Evolutionary conservation across 768 basidiomycete species (phyloP), one percentile per base, ranked within the genome.

Genomic region (Candolleomyces eurysporus): DNA sequence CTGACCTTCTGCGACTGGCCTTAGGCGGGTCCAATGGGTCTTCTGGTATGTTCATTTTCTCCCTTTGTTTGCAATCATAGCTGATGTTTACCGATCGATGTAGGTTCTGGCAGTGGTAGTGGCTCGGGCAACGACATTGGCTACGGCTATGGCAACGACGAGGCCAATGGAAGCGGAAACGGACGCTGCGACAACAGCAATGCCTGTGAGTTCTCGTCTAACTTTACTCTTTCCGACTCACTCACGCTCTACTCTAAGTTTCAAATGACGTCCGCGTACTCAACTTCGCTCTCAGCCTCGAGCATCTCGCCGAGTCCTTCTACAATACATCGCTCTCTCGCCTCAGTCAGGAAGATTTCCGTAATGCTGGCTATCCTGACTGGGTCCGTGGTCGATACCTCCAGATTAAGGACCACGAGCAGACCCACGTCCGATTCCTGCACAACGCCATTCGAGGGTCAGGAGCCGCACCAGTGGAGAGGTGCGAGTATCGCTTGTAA

Each of bases 401-500:
- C 22, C 79, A 88, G 71, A 81, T 88, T 59, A 69, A 72, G 32
- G 66, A 72, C 30, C 84, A 87, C 66, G 82, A 85, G 21, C 9
- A 48, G 3, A 42, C 40, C 14, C 63, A 64, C 40, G 54, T 59
- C 16, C 66, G 66, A 2, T 75, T 71, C 49, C 59, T 75, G 32
- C 43, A 76, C 7, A 83, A 81, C 4, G 77, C 77, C 31, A 72
- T 82, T 8, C 79, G 81, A 0, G 74, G 72, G 30, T 70, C 75
- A 5, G 76, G 74, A 0, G 69, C 61, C 1, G 61, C 67, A 32
- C 79, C 83, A 9, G 75, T 81, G 13, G 59, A 79, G 66, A 74
- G 83, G 3, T 91, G 89, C 76, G 71, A 76, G n/a, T 91, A 91
- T 71, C 66, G 66, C 48, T 88, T 89, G 84, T 85, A 60, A 55